Conservation (phyloP, 1,284 basidiomycete genomes). For the Entoloma clypeatum region DNA sequence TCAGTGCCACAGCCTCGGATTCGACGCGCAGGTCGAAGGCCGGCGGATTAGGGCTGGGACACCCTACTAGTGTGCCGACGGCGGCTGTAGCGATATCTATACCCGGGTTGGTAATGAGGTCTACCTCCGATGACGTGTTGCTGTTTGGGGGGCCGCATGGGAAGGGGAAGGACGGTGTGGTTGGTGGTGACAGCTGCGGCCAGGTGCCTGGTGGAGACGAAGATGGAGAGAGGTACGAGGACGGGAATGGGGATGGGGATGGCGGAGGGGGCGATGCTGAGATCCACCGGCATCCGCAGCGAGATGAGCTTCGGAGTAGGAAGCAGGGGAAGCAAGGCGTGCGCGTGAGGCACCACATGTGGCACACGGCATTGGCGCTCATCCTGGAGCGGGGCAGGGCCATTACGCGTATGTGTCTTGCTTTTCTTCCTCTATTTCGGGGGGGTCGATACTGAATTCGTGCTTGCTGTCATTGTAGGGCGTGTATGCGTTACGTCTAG, state of each 20-base stretch:
- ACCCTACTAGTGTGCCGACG: constrained; percentile 5
- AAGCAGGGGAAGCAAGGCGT: constrained; percentile 3
- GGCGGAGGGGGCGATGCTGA: neutral
- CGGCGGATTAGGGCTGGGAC: no score
- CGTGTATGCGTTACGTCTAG: constrained; percentile 79
- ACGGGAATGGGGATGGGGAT: constrained; percentile 1
- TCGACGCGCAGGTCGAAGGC: no score
- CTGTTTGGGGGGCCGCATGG: constrained; percentile 2
- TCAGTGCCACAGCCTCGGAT: no score
- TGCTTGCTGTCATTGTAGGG: constrained; percentile 20
- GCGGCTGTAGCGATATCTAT: neutral
- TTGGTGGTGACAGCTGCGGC: neutral
- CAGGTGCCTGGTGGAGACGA: neutral
- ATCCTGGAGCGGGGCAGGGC: constrained; percentile 72
- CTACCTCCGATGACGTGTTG: constrained; percentile 12
- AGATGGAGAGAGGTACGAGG: neutral
- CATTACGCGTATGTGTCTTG: constrained; percentile 40
- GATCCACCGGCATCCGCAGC: neutral
- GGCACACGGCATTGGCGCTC: constrained; percentile 65
- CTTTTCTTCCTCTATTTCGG: no score
- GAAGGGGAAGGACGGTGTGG: neutral
- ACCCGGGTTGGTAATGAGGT: constrained; percentile 1
- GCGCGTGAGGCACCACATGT: constrained; percentile 39
- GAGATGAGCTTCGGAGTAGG: neutral
- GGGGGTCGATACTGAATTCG: no score